phyloP scores from a whole-genome alignment of 768 basidiomycete genomes.

The Russula foetens region DNA sequence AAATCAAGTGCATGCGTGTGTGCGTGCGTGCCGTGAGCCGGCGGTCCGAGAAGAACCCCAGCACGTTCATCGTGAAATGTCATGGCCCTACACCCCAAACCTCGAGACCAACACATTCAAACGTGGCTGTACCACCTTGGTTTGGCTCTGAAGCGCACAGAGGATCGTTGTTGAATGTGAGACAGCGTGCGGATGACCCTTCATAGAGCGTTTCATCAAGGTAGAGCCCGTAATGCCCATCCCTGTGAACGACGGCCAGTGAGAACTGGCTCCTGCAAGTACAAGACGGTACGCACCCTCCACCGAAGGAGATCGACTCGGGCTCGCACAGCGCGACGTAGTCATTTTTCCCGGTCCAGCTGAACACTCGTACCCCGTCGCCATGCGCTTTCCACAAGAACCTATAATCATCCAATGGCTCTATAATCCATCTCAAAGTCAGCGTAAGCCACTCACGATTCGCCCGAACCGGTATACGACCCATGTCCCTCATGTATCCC shows the following conservation, averaged over 20 bases:
- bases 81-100: constrained; percentile 68
- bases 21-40: neutral
- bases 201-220: constrained; percentile 74
- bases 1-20: neutral
- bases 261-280: neutral
- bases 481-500: constrained; percentile 47
- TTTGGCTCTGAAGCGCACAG: constrained; percentile 47
- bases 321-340: constrained; percentile 85
- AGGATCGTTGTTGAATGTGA: constrained; percentile 82
- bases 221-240: constrained; percentile 84
- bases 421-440: neutral
- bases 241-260: constrained; percentile 34
- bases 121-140: constrained; percentile 42
- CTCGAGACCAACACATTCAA: constrained; percentile 89
- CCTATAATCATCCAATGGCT: constrained; percentile 31
- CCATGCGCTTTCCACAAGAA: constrained; percentile 66
- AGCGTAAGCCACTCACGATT: constrained; percentile 48
- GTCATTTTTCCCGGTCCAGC: constrained; percentile 83
- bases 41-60: neutral
- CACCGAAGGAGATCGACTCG: constrained; percentile 80
- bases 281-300: constrained; percentile 53
- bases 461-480: constrained; percentile 82
- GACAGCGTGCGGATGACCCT: constrained; percentile 78
- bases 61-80: constrained; percentile 12
- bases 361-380: constrained; percentile 50